Percentiles rank a stretch among this genome's conserved stretches.
Conservation (phyloP, 2,329 filamentous ascomycete species). For the Myriosclerotinia curreyana region DNA sequence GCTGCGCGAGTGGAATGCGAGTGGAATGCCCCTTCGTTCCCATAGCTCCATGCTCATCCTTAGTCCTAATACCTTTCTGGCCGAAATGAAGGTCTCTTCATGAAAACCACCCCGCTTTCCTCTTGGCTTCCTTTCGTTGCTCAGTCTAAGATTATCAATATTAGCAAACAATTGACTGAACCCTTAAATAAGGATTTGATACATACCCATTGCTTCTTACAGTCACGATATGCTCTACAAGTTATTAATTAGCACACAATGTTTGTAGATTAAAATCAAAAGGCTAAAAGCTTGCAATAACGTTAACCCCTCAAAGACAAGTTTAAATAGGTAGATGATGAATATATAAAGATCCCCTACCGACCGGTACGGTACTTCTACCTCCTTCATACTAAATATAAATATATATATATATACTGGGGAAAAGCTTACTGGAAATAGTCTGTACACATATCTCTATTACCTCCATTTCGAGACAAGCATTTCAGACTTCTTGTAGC, state of each 20-base stretch:
- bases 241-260: constrained; percentile 8
- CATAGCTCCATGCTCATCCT: background rate
- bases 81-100: background rate
- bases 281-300: background rate
- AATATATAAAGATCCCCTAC: too few relatives aligned
- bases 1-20: background rate
- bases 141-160: constrained; percentile 40
- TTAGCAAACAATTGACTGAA: background rate
- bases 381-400: background rate
- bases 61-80: background rate
- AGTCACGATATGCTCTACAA: constrained; percentile 84
- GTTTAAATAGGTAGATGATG: too few relatives aligned
- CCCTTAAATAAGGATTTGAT: background rate
- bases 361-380: background rate
- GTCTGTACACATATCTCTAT: constrained; percentile 85
- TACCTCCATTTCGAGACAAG: constrained; percentile 81
- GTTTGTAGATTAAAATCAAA: background rate
- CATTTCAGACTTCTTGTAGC: constrained; percentile 83
- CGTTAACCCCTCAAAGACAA: background rate
- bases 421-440: constrained; percentile 78
- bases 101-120: constrained; percentile 39
- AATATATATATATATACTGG: too few relatives aligned
- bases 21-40: background rate
- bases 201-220: constrained; percentile 89
- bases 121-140: constrained; percentile 47